Conservation (phyloP, 2,329 filamentous ascomycete species). For the Fusarium sp. region DNA sequence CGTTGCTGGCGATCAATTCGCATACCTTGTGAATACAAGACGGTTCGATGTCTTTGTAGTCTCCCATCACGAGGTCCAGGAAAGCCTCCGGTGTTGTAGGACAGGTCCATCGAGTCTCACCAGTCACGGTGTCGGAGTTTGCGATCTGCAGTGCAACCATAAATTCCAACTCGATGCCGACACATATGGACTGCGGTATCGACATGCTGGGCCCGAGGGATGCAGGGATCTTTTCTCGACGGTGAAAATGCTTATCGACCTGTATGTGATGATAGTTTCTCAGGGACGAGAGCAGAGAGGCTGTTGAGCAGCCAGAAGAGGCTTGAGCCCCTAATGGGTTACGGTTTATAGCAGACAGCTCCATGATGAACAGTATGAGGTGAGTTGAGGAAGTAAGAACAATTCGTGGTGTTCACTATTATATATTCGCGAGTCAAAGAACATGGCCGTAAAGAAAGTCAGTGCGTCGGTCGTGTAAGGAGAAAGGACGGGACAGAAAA, state of each 20-base stretch:
- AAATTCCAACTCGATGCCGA: conserved; percentile 44
- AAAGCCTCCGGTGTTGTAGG: conserved; percentile 6
- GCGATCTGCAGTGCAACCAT: conserved; percentile 33
- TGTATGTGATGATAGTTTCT: conserved; percentile 7
- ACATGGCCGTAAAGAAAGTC: neutral
- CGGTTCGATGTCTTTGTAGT: conserved; percentile 11
- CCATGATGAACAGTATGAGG: conserved; percentile 23
- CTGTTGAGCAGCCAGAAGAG: conserved; percentile 19
- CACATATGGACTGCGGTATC: conserved; percentile 13
- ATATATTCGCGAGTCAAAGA: neutral
- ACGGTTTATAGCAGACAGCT: conserved; percentile 23
- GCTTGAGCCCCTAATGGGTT: conserved; percentile 9
- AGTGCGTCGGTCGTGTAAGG: conserved; percentile 2
- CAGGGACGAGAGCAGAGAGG: neutral
- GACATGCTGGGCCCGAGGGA: neutral
- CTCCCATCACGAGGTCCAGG: conserved; percentile 19
- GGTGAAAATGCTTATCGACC: neutral
- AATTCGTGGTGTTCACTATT: conserved; percentile 3
- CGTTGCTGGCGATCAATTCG: conserved; percentile 28
- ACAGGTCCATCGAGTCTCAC: conserved; percentile 24
- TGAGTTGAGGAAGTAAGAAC: conserved; percentile 3
- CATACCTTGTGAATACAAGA: conserved; percentile 35
- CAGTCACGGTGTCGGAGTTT: neutral
- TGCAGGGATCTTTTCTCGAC: neutral
- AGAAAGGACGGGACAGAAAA: neutral